Evolutionary conservation across 179 eudicot species (phyloP), one percentile per base, ranked within the genome.

Genomic region (Heliamphora pulchella): DNA sequence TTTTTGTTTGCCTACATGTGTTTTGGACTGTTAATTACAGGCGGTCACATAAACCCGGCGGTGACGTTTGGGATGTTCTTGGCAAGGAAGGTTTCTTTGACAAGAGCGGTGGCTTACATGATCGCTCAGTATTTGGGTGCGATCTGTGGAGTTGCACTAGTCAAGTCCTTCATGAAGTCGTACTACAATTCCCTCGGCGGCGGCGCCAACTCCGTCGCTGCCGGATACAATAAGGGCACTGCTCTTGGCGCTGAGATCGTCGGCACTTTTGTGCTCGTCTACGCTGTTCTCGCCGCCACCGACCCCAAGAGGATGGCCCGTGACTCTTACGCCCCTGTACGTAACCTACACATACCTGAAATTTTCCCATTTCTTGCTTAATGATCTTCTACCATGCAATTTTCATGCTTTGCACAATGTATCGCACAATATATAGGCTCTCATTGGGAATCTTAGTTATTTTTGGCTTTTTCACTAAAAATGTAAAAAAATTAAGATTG

Each of bases 11-110:
- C 31, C 31, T 0, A 31, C 31, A 31, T 31, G 31, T 31, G 31
- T 31, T 31, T 31, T 31, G 31, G 31, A 31, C 31, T 31, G 31
- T 31, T 31, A 31, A 31, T 31, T 31, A 7, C 85, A 91, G 97
- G 97, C 14, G 97, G 97, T 1, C 97, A 92, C 86, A 91, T 92
- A 18, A 92, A 92, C 92, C 97, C 96, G 71, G 96, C 96, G 55
- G 97, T 92, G 79, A 92, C 97, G 2, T 90, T 92, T 50, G 97
- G 97, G 2, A 80, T 93, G 79, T 90, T 93, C 81, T 70, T 93
- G 81, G 96, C 97, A 6, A 78, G 97, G 72, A 93, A 93, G 74
- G 97, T 93, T 63, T 93, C 97, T 18, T 80, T 93, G 51, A 55
- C 89, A n/a, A 79, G 97, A 73, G 97, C 97, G 0, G 57, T 93